Percentiles rank a stretch among this genome's conserved stretches.
Evolutionary conservation across 1,284 basidiomycete genomes (phyloP).

Genomic region (Rhodotorula glutinis): DNA sequence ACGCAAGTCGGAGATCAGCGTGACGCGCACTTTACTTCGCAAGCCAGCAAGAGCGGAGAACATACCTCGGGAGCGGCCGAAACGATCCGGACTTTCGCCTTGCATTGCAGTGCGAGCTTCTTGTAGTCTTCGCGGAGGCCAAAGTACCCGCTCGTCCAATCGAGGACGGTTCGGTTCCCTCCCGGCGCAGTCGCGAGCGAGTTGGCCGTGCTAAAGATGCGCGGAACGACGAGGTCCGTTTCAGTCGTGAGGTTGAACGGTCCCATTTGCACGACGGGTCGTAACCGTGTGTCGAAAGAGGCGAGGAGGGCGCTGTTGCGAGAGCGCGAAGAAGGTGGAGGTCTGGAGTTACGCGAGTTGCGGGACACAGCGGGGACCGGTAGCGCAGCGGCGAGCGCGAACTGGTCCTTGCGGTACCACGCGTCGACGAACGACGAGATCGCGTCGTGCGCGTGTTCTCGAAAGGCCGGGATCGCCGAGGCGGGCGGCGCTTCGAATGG

Average conservation of each 20-base stretch:
- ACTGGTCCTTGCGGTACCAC: slow-evolving; percentile 11
- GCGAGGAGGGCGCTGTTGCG: background rate
- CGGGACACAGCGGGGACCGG: slow-evolving; percentile 16
- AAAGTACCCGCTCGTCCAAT: slow-evolving; percentile 94
- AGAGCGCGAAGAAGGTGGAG: background rate
- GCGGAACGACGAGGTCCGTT: slow-evolving; percentile 46
- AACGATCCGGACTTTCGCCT: slow-evolving; percentile 66
- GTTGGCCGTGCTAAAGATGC: slow-evolving; percentile 55
- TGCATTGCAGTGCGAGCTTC: slow-evolving; percentile 61
- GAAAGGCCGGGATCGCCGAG: slow-evolving; percentile 2
- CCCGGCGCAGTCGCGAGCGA: slow-evolving; percentile 39
- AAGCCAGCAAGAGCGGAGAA: no score
- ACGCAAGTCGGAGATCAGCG: background rate
- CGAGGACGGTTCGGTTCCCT: slow-evolving; percentile 44
- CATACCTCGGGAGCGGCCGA: slow-evolving; percentile 80
- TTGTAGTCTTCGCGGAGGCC: slow-evolving; percentile 82
- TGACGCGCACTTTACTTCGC: no score
- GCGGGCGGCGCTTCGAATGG: slow-evolving; percentile 11
- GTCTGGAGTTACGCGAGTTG: slow-evolving; percentile 11
- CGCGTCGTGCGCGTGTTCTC: slow-evolving; percentile 4
- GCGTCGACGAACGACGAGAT: background rate
- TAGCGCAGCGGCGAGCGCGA: slow-evolving; percentile 24
- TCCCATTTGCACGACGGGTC: slow-evolving; percentile 51
- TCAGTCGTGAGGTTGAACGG: slow-evolving; percentile 48
- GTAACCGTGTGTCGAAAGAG: slow-evolving; percentile 41